Evolutionary conservation across 2,329 filamentous ascomycete genomes (phyloP), one percentile per base, ranked within the genome.

Genomic region (Trichoderma polysporum): DNA sequence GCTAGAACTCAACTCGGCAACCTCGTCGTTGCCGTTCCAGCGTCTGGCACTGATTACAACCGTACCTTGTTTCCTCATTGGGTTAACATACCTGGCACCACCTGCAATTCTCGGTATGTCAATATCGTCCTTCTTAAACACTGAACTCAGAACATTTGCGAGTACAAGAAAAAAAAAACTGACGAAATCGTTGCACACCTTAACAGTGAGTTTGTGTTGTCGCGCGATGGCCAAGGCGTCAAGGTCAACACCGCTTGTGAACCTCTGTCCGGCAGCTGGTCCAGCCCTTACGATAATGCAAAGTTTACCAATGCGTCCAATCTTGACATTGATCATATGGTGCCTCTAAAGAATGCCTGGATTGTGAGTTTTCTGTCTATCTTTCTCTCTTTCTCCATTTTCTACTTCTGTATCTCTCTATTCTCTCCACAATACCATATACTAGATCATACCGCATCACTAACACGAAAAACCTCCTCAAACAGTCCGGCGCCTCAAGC

Each of bases 261-360:
- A 1, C 78, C 90, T 0, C 88, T 84, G 0, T 87, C 85, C 3
- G 92, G 92, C 4, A 82, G 80, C 0, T 95, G 92, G 92, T 78
- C 76, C 47, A 89, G 86, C 39, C 90, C 90, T 0, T 95, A 91
- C 75, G 92, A 94, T 73, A 91, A 91, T 17, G 88, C 80, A 0
- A 87, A 83, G 1, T 93, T 90, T 89, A 90, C 86, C 0, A 80
- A 82, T 0, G 86, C 91, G 1, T 85, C 83, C 19, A 90, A 94
- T 71, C 77, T 95, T 1, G 91, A 94, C 71, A 94, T 95, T 68
- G 92, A 95, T 76, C 92, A 95, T 76, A 84, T 95, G 79, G 91
- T 96, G 2, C 91, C 92, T 0, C 77, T 96, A 68, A 89, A 90
- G 75, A 92, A 94, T 74, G 91, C 91, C 5, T 94, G 91, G 91